These are phyloP conservation scores for Spizellomyces punctatus DNA, from an alignment of 192 early-diverging fungal species.

Conservation along the genomic window DNA sequence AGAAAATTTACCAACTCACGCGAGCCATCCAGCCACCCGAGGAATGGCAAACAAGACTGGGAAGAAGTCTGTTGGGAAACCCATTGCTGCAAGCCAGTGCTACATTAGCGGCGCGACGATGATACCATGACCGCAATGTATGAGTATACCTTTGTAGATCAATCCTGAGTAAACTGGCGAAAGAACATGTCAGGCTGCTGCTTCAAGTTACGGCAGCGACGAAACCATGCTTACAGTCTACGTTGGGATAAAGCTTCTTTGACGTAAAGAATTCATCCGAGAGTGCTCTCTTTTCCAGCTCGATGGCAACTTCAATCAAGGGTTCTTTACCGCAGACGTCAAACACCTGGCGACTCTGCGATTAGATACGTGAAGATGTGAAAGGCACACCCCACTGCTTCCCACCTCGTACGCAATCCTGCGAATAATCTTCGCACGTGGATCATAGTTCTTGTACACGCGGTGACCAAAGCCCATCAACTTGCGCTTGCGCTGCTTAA, in stretches of 20 bases:
- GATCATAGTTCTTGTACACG: slow-evolving; percentile 68
- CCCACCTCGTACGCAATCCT: slow-evolving; percentile 53
- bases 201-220: background rate
- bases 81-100: slow-evolving; percentile 36
- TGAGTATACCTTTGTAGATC: slow-evolving; percentile 51
- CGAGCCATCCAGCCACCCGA: slow-evolving; percentile 60
- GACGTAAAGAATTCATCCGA: slow-evolving; percentile 60
- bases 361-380: background rate
- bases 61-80: slow-evolving; percentile 72
- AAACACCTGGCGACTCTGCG: slow-evolving; percentile 39
- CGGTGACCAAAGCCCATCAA: slow-evolving; percentile 58
- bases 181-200: slow-evolving; percentile 38
- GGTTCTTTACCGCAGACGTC: slow-evolving; percentile 61
- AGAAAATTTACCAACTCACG: slow-evolving; percentile 22
- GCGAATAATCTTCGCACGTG: slow-evolving; percentile 61
- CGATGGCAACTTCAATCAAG: slow-evolving; percentile 66
- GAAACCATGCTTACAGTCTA: slow-evolving; percentile 31
- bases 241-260: slow-evolving; percentile 66
- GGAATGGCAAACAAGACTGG: slow-evolving; percentile 65
- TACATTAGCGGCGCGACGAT: no score
- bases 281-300: slow-evolving; percentile 59
- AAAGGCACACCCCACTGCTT: slow-evolving; percentile 1
- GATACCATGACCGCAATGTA: background rate
- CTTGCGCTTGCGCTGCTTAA: slow-evolving; percentile 56
- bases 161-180: slow-evolving; percentile 51